Evolutionary conservation across 2,329 filamentous ascomycete species (phyloP).

Genomic region (Penicillium sp.): DNA sequence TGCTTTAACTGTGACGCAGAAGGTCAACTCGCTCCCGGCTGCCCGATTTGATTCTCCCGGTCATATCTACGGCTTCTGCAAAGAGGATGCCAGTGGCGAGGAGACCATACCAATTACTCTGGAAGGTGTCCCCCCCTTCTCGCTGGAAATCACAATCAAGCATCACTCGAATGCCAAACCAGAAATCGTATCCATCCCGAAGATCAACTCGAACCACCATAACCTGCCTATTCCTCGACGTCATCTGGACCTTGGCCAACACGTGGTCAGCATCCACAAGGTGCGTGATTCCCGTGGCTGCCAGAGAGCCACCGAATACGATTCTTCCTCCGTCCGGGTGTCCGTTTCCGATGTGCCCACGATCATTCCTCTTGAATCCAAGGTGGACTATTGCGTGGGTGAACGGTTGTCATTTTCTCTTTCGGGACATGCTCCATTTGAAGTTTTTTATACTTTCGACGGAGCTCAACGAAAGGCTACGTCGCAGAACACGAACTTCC

Average conservation of each 20-base stretch:
- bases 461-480: conserved; percentile 75
- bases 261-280: conserved; percentile 83
- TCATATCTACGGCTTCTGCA: conserved; percentile 94
- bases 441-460: conserved; percentile 88
- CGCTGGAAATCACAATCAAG: conserved; percentile 87
- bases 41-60: conserved; percentile 82
- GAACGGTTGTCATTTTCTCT: conserved; percentile 92
- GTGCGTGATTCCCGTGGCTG: conserved; percentile 87
- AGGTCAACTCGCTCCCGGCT: conserved; percentile 77
- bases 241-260: conserved; percentile 82
- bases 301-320: conserved; percentile 71
- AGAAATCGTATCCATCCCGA: conserved; percentile 77
- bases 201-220: conserved; percentile 73
- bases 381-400: conserved; percentile 89
- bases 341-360: conserved; percentile 90
- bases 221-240: conserved; percentile 81
- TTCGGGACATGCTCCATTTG: conserved; percentile 87
- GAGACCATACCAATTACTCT: conserved; percentile 86
- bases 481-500: conserved; percentile 72
- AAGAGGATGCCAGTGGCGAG: conserved; percentile 76
- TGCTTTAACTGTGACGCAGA: conserved; percentile 73
- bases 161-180: conserved; percentile 79
- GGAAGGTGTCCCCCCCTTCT: conserved; percentile 82
- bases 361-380: conserved; percentile 82
- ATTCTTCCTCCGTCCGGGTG: conserved; percentile 78